Evolutionary conservation across 345 rosid genomes (phyloP), one percentile per base, ranked within the genome.

Genomic region (Moringa oleifera): DNA sequence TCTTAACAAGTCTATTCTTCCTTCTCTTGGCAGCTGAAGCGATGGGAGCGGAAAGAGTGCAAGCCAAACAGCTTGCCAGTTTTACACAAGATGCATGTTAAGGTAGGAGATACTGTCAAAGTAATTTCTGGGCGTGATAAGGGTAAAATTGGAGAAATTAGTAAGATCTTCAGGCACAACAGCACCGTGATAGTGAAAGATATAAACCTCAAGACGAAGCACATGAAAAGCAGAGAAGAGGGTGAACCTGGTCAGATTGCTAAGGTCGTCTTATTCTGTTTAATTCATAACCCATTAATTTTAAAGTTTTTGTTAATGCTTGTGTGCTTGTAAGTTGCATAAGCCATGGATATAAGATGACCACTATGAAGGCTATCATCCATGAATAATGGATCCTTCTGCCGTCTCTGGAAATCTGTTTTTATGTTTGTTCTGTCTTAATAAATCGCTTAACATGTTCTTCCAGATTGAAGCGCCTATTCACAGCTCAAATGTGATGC

Each of bases 401-500:
- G 2, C 17, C 3, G 33, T n/a, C n/a, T n/a, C n/a, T 33, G 52
- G 5, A 17, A 16, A 46, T 61, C 22, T 11, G 6, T 36, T 18
- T 37, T 25, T 51, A 0, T 49, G 9, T 47, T 22, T 47, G 47
- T 41, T 41, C 13, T 41, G 47, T 41, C 6, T 41, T 41, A 4
- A 41, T 4, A 5, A 15, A 41, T 41, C 12, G 13, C 6, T 41
- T 7, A 41, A 41, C 13, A 41, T 41, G 47, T 13, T 22, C 55
- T 79, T 84, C 25, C 89, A 93, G 98, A 82, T 90, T 9, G 98
- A 90, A 82, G 96, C 96, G 24, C 90, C 95, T 5, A 79, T 93
- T 66, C 98, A 93, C 76, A 93, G 97, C 79, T 93, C 98, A 17
- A 90, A 88, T 20, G 96, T 90, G 80, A 90, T 93, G 98, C 73